A percentile compares a stretch with the other conserved stretches of the same genome.
These are phyloP conservation scores for Plasmodium cynomolgi DNA, from an alignment of 169 alveolate species.

Conservation along the genomic window DNA sequence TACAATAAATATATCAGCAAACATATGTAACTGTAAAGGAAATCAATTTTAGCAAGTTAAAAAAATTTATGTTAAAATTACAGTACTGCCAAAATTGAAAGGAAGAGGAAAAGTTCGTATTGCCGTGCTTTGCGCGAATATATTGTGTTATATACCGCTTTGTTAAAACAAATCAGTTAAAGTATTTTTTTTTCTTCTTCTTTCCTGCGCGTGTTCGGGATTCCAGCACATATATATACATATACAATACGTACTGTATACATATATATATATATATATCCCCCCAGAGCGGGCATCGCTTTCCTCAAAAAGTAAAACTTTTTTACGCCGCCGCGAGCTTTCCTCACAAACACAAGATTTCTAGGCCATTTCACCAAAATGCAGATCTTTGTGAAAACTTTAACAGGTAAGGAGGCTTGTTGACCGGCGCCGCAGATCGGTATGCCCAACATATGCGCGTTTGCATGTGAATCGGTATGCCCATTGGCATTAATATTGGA, in stretches of 20 bases:
- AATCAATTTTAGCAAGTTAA: constrained; percentile 1
- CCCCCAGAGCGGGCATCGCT: constrained; percentile 5
- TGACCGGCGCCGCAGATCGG: neutral
- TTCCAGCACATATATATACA: constrained; percentile 4
- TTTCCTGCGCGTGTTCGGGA: constrained; percentile 7
- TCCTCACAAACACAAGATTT: neutral
- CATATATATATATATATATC: neutral
- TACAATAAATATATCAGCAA: neutral
- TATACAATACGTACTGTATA: neutral
- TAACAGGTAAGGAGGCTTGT: constrained; percentile 89
- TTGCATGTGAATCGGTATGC: neutral
- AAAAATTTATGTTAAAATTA: neutral
- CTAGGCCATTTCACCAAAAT: constrained; percentile 66
- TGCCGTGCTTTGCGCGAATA: neutral
- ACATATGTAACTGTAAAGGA: neutral
- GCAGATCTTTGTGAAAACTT: constrained; percentile 97
- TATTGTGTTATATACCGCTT: constrained; percentile 10
- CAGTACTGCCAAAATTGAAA: neutral
- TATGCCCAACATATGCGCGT: neutral
- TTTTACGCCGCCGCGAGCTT: neutral
- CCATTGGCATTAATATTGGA: neutral
- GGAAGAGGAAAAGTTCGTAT: neutral
- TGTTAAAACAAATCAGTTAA: constrained; percentile 53
- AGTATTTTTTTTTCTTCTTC: constrained; percentile 13
- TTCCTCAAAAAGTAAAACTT: constrained; percentile 16